Conservation (phyloP, 768 basidiomycete species). For the Auricularia sp. region DNA sequence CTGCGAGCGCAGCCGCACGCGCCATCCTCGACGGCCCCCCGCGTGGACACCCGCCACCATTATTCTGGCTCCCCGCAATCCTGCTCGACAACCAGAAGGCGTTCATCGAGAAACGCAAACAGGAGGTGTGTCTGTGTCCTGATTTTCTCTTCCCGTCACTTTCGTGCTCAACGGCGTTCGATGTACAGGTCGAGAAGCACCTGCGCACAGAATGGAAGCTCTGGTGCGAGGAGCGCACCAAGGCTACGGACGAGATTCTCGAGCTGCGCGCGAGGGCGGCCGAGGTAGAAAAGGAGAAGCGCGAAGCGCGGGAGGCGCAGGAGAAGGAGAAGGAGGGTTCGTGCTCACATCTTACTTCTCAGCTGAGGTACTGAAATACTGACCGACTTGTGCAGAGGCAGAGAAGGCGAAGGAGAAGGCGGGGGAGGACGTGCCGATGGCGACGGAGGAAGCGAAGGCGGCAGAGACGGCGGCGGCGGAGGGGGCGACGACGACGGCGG, state of each 20-base stretch:
- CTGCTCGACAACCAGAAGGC: constrained; percentile 60
- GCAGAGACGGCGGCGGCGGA: background rate
- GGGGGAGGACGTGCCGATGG: background rate
- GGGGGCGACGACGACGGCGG: background rate
- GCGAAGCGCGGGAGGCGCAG: constrained; percentile 29
- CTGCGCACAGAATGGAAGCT: constrained; percentile 57
- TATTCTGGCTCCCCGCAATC: constrained; percentile 67
- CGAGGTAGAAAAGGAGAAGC: constrained; percentile 44
- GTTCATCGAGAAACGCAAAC: constrained; percentile 51
- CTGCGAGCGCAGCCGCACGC: background rate
- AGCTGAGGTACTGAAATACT: background rate
- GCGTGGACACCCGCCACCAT: constrained; percentile 32
- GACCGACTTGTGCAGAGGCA: constrained; percentile 8
- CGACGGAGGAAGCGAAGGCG: background rate
- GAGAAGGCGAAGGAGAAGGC: constrained; percentile 2
- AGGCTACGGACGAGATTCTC: constrained; percentile 52
- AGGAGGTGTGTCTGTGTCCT: constrained; percentile 38
- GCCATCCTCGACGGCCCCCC: background rate
- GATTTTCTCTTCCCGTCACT: background rate
- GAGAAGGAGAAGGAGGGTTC: constrained; percentile 22
- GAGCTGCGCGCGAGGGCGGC: constrained; percentile 52
- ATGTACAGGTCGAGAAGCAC: constrained; percentile 44
- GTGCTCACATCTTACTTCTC: background rate
- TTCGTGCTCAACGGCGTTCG: background rate
- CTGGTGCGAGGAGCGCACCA: constrained; percentile 50